phyloP scores from a whole-genome alignment of 2,329 filamentous ascomycete species.

The Aspergillus aculeatus region DNA sequence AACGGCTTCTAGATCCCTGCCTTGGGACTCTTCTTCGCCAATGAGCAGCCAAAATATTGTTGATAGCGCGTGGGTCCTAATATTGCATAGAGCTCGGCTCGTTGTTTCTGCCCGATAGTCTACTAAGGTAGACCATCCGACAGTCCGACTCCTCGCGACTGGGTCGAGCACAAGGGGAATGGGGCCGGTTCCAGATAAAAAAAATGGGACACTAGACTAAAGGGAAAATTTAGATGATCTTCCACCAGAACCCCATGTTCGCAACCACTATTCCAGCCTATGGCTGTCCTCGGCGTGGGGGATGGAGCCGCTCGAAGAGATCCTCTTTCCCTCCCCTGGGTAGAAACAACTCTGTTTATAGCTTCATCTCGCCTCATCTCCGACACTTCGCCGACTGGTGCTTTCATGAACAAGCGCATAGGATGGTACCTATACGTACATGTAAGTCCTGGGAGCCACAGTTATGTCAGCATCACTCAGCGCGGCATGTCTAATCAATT shows the following conservation, averaged over 20 bases:
- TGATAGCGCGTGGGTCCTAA: not conserved
- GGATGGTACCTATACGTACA: not conserved
- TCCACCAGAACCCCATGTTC: not conserved
- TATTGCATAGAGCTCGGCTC: not conserved
- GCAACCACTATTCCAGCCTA: not conserved
- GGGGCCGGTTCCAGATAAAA: not conserved
- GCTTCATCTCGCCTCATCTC: not conserved
- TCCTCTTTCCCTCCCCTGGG: not conserved
- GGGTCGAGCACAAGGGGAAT: not conserved
- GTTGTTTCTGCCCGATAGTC: not conserved
- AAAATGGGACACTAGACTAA: not conserved
- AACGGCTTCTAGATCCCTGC: slow-evolving; percentile 8
- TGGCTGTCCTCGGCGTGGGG: not conserved
- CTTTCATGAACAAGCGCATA: no score
- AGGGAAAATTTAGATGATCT: not conserved
- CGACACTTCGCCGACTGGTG: not conserved
- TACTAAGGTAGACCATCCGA: not conserved
- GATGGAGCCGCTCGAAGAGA: not conserved
- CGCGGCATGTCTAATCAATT: not conserved
- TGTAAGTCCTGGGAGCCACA: not conserved
- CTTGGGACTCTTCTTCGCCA: not conserved
- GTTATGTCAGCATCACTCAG: not conserved
- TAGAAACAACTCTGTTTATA: not conserved
- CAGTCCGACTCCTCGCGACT: no score
- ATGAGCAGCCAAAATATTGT: not conserved